Conservation (phyloP, 768 basidiomycete species). For the Hemileccinum rubropunctum region DNA sequence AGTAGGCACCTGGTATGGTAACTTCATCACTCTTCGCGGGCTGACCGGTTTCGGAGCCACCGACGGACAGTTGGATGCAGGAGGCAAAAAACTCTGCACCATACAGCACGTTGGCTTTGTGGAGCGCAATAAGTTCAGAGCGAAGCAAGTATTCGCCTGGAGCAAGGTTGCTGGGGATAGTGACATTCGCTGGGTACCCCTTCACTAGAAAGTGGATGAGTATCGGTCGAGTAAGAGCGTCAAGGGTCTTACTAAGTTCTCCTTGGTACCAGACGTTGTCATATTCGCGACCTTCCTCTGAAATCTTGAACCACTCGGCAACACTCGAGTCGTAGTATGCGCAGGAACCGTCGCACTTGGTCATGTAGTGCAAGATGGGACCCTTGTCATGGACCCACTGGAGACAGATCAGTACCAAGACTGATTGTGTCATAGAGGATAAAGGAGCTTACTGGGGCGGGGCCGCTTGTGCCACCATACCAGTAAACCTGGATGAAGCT, state of each 20-base stretch:
- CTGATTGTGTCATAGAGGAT: neutral
- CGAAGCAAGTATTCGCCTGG: constrained; percentile 73
- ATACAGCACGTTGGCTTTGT: constrained; percentile 53
- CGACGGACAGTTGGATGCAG: constrained; percentile 26
- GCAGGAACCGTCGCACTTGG: constrained; percentile 56
- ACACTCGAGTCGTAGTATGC: constrained; percentile 48
- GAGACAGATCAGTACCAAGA: neutral
- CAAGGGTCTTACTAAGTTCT: constrained; percentile 39
- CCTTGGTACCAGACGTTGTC: constrained; percentile 49
- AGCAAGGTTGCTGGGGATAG: constrained; percentile 49
- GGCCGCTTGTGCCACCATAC: constrained; percentile 39
- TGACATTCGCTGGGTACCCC: constrained; percentile 38
- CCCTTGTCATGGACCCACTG: constrained; percentile 59
- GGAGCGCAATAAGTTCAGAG: constrained; percentile 76
- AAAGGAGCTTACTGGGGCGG: constrained; percentile 21
- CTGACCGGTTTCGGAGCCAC: constrained; percentile 26
- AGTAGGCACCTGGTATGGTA: constrained; percentile 68
- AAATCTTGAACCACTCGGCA: constrained; percentile 74
- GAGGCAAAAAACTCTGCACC: constrained; percentile 46
- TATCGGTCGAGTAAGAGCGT: neutral
- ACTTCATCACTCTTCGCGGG: constrained; percentile 39
- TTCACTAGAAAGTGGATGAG: constrained; percentile 26
- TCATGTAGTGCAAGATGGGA: constrained; percentile 72
- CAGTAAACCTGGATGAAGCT: constrained; percentile 52
- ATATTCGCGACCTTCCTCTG: constrained; percentile 45